Percentiles rank a stretch among this genome's conserved stretches.
Evolutionary conservation across 495 filamentous ascomycete species (phyloP).

Genomic region (Xylaria acuta): DNA sequence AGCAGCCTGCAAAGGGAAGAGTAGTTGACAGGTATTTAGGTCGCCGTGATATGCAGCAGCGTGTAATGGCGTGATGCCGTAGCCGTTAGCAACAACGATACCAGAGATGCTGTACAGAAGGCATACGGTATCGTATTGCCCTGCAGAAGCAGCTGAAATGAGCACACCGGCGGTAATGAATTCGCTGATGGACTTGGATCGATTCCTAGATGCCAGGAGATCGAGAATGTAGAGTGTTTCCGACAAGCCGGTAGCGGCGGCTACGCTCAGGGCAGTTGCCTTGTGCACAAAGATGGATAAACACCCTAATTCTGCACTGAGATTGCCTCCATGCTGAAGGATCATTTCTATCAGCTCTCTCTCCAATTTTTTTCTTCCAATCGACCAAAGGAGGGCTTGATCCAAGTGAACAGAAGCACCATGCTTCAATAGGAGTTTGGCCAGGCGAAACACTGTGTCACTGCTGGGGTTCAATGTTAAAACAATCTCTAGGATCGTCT

Average conservation of each 20-base stretch:
- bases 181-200: background rate
- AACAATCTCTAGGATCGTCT: too few species aligned
- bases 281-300: background rate
- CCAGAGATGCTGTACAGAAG: background rate
- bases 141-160: background rate
- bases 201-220: background rate
- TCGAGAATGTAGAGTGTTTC: background rate
- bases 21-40: background rate
- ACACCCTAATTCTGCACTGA: background rate
- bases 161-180: background rate
- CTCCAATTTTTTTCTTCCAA: background rate
- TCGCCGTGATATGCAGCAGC: background rate
- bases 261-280: background rate
- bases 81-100: background rate
- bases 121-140: background rate
- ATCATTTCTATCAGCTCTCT: background rate
- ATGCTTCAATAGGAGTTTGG: background rate
- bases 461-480: background rate
- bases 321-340: background rate
- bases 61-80: background rate
- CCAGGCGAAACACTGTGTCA: background rate
- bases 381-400: background rate
- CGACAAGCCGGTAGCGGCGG: background rate
- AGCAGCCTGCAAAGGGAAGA: background rate
- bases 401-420: background rate